Evolutionary conservation across 2,329 filamentous ascomycete species (phyloP).

Genomic region (Fusarium chuoi): DNA sequence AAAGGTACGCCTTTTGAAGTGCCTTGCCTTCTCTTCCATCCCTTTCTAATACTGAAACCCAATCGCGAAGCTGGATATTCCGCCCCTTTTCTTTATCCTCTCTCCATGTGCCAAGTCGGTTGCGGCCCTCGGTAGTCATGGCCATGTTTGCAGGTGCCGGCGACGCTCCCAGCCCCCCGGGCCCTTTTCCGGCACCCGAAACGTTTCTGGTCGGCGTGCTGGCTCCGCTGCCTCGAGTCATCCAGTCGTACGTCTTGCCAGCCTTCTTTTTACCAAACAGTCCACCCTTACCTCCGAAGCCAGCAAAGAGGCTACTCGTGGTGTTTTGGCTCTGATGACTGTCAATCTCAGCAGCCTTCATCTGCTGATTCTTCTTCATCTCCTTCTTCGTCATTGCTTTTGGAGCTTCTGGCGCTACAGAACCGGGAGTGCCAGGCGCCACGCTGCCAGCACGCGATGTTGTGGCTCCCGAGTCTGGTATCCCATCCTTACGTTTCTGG

Average conservation of each 20-base stretch:
- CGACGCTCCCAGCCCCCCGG: constrained; percentile 45
- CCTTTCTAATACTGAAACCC: constrained; percentile 80
- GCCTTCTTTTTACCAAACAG: constrained; percentile 69
- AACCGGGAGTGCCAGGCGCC: constrained; percentile 69
- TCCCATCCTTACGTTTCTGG: constrained; percentile 69
- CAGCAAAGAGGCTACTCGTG: constrained; percentile 78
- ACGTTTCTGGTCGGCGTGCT: constrained; percentile 60
- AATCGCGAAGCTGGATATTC: constrained; percentile 86
- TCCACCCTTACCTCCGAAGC: constrained; percentile 70
- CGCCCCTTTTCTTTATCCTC: constrained; percentile 81
- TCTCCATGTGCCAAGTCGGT: constrained; percentile 77
- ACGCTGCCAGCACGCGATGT: constrained; percentile 65
- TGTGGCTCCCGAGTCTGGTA: constrained; percentile 59
- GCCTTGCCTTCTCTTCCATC: constrained; percentile 76
- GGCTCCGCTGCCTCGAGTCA: constrained; percentile 69
- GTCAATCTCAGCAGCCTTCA: constrained; percentile 80
- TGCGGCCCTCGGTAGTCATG: constrained; percentile 67
- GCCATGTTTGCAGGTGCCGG: constrained; percentile 49
- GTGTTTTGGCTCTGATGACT: constrained; percentile 85
- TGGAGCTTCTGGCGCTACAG: constrained; percentile 69
- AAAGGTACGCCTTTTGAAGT: constrained; percentile 67
- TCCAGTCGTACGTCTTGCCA: constrained; percentile 79
- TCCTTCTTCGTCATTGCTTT: constrained; percentile 91
- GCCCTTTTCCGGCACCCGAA: constrained; percentile 48
- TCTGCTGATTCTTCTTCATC: constrained; percentile 76